Conservation (phyloP, 73 alveolate genomes). For the Paraurostyla sp. region DNA sequence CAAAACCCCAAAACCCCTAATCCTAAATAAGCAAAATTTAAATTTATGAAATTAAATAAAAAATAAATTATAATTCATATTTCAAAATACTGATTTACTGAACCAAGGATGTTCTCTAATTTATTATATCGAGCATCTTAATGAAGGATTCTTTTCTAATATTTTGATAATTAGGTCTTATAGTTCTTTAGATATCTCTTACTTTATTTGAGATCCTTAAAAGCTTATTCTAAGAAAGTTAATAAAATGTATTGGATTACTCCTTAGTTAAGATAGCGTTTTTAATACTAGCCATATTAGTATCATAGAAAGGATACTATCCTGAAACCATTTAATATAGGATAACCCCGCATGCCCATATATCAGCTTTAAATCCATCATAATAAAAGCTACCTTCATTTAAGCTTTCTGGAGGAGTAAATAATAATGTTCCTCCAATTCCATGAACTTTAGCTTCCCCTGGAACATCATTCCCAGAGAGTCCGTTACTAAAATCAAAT, state of each 20-base stretch:
- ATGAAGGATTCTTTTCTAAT: not conserved
- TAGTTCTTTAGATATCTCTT: not conserved
- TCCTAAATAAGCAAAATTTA: too few species aligned
- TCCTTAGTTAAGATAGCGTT: not conserved
- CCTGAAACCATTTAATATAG: constrained; percentile 51
- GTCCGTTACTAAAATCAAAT: constrained; percentile 50
- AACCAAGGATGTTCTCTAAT: not conserved
- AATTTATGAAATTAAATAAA: too few species aligned
- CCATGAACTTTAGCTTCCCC: not conserved
- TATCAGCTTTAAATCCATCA: constrained; percentile 40
- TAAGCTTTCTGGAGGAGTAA: constrained; percentile 64
- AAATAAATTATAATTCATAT: too few species aligned
- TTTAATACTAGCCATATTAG: not conserved
- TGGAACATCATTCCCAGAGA: not conserved
- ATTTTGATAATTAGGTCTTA: not conserved
- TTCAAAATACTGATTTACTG: not conserved
- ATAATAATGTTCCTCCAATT: constrained; percentile 55
- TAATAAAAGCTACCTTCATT: not conserved
- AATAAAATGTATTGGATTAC: not conserved
- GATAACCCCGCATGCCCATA: constrained; percentile 69
- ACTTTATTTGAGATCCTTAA: too few species aligned
- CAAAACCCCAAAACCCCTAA: too few species aligned
- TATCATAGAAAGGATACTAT: constrained; percentile 63
- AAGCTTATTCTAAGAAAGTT: too few species aligned
- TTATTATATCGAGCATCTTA: not conserved